Evolutionary conservation across 495 filamentous ascomycete species (phyloP).

Genomic region (Massariosphaeria phaeospora): DNA sequence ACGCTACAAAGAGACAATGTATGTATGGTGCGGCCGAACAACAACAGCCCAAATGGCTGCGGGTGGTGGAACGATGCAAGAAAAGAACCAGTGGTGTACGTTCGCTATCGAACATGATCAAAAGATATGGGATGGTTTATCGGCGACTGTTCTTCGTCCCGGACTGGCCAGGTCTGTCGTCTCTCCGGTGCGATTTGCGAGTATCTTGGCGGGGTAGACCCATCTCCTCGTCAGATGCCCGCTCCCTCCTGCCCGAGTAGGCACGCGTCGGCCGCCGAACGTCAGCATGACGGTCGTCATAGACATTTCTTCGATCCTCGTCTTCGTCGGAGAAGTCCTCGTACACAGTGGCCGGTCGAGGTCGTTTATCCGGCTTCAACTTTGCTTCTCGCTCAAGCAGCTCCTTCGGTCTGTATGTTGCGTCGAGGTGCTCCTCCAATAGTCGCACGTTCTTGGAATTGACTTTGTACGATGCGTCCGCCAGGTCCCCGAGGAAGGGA

Average conservation of each 20-base stretch:
- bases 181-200: not conserved
- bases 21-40: no score
- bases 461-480: conserved; percentile 53
- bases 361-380: conserved; percentile 17
- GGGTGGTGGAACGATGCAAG: not conserved
- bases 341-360: conserved; percentile 38
- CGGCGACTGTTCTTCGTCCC: conserved; percentile 14
- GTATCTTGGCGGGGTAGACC: conserved; percentile 9
- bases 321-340: conserved; percentile 41
- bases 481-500: conserved; percentile 79
- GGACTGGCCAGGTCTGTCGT: conserved; percentile 11
- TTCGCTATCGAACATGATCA: not conserved
- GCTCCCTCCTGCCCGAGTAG: conserved; percentile 10
- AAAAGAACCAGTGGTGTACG: not conserved
- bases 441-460: conserved; percentile 39
- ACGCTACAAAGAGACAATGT: no score
- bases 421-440: conserved; percentile 38
- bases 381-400: conserved; percentile 5
- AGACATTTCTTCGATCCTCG: not conserved
- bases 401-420: conserved; percentile 38
- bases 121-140: not conserved
- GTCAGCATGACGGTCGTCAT: conserved; percentile 8
- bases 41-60: no score
- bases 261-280: conserved; percentile 6
- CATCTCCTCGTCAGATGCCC: conserved; percentile 20